A percentile compares a stretch with the other conserved stretches of the same genome.
Conservation (phyloP, 345 rosid species). For the Zanthoxylum bungeanum region DNA sequence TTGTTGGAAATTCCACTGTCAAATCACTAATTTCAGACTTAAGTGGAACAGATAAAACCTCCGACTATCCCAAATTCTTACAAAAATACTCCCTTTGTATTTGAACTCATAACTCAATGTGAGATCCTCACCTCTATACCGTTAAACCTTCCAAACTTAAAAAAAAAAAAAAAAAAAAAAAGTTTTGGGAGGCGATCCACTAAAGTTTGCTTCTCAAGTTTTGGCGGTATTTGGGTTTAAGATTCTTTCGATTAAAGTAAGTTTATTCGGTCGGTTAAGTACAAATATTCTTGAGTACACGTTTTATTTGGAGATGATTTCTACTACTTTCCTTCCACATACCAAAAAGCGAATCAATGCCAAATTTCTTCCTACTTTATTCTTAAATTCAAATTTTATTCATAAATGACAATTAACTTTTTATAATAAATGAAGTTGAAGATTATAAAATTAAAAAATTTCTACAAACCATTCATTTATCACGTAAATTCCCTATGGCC, state of each 20-base stretch:
- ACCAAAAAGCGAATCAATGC: neutral
- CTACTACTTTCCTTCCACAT: neutral
- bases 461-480: neutral
- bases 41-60: no score
- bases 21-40: no score
- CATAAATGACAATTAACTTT: neutral
- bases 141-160: no score
- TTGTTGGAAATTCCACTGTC: no score
- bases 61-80: no score
- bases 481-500: neutral
- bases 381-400: neutral
- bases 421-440: neutral
- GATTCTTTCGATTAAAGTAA: neutral
- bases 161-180: no score
- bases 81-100: no score
- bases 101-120: no score
- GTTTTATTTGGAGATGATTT: neutral
- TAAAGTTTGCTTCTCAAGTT: neutral
- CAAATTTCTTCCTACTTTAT: neutral
- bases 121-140: no score
- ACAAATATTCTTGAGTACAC: conserved; percentile 15
- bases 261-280: neutral
- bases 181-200: neutral
- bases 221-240: neutral
- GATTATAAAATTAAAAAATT: neutral